Evolutionary conservation across 1,284 basidiomycete species (phyloP).

Genomic region (Leccinum huronense): DNA sequence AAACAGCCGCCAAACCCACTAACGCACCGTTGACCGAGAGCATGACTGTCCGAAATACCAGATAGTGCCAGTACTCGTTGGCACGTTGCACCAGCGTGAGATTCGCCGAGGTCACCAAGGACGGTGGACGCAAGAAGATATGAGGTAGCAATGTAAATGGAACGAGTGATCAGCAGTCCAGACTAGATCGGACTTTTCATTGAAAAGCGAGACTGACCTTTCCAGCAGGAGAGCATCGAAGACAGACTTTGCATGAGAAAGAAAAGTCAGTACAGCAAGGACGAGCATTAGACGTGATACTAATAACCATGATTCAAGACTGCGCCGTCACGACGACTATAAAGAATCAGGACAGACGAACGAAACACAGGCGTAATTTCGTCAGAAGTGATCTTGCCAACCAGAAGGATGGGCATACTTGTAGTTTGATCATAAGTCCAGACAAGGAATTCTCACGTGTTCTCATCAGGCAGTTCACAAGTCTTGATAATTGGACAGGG

Average conservation of each 20-base stretch:
- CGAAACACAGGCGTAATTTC: not conserved
- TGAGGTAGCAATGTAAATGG: slow-evolving; percentile 48
- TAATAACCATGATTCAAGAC: slow-evolving; percentile 46
- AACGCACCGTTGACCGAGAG: slow-evolving; percentile 51
- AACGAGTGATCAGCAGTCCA: not conserved
- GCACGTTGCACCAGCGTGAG: slow-evolving; percentile 41
- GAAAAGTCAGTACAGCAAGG: not conserved
- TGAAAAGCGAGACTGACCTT: slow-evolving; percentile 31
- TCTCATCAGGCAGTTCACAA: too few species aligned
- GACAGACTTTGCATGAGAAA: slow-evolving; percentile 36
- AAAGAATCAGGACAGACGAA: not conserved
- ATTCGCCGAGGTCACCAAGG: slow-evolving; percentile 40
- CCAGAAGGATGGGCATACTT: slow-evolving; percentile 27
- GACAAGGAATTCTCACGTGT: too few species aligned
- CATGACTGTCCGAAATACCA: slow-evolving; percentile 55
- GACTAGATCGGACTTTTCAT: not conserved
- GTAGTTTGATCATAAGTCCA: slow-evolving; percentile 22
- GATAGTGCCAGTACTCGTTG: slow-evolving; percentile 50
- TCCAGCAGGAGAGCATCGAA: slow-evolving; percentile 48
- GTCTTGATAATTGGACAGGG: too few species aligned
- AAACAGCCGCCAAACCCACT: slow-evolving; percentile 42
- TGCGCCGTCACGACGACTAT: slow-evolving; percentile 56
- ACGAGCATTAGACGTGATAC: not conserved
- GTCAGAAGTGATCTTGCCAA: not conserved
- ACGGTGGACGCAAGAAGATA: slow-evolving; percentile 53